Conservation (phyloP, 306 rosid genomes). For the Vigna angularis region DNA sequence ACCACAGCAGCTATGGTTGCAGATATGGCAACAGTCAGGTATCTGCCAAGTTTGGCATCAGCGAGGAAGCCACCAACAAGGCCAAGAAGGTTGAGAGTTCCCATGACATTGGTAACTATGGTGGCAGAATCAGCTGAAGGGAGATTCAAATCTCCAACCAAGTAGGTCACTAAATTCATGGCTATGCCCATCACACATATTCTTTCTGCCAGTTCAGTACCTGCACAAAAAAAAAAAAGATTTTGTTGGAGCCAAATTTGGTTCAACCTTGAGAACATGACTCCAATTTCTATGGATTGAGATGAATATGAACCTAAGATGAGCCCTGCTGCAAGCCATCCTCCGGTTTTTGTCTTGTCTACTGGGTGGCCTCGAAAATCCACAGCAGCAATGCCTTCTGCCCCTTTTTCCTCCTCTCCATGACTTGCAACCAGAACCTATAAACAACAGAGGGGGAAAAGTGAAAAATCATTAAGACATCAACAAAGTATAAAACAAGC, state of each 20-base stretch:
- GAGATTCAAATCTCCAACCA: slow-evolving; percentile 72
- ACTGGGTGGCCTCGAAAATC: slow-evolving; percentile 74
- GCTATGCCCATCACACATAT: slow-evolving; percentile 86
- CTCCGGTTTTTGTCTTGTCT: slow-evolving; percentile 77
- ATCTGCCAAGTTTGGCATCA: slow-evolving; percentile 89
- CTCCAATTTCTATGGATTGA: slow-evolving; percentile 11
- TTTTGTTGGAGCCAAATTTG: background rate
- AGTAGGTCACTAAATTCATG: slow-evolving; percentile 92
- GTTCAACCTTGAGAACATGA: background rate
- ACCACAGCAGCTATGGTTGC: slow-evolving; percentile 73
- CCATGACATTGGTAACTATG: slow-evolving; percentile 86
- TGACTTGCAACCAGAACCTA: slow-evolving; percentile 66
- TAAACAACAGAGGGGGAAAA: slow-evolving; percentile 19
- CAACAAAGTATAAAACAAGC: slow-evolving; percentile 23
- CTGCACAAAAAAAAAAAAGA: slow-evolving; percentile 51
- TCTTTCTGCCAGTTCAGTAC: slow-evolving; percentile 88
- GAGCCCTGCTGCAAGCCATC: slow-evolving; percentile 94
- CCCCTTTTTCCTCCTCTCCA: slow-evolving; percentile 55
- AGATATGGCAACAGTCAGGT: slow-evolving; percentile 64
- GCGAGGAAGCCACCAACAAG: slow-evolving; percentile 92
- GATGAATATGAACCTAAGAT: slow-evolving; percentile 77
- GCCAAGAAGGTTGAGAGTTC: slow-evolving; percentile 91
- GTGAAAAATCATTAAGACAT: background rate
- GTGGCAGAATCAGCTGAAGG: slow-evolving; percentile 83
- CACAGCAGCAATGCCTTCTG: slow-evolving; percentile 53